Conservation (phyloP, 495 filamentous ascomycete genomes). For the Bombardia bombarda region DNA sequence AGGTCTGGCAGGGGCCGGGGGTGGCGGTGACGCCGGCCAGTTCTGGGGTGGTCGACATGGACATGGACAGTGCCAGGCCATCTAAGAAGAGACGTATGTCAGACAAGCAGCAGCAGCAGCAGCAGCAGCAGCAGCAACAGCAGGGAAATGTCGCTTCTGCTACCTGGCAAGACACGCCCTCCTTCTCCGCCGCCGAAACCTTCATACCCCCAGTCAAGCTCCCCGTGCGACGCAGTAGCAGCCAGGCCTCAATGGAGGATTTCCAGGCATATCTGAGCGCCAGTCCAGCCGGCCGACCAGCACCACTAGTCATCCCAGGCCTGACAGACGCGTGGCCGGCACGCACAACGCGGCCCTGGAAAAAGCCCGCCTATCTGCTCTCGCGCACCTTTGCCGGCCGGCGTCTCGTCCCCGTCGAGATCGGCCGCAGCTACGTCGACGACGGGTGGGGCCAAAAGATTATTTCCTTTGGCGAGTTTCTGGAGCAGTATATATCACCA, state of each 20-base stretch:
- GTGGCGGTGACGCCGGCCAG: no score
- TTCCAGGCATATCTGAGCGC: conserved; percentile 58
- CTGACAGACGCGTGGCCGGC: conserved; percentile 72
- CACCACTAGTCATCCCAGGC: conserved; percentile 63
- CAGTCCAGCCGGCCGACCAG: conserved; percentile 20
- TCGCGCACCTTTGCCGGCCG: conserved; percentile 66
- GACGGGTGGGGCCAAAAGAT: conserved; percentile 80
- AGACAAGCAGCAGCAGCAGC: no score
- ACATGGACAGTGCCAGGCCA: not conserved
- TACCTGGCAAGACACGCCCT: conserved; percentile 19
- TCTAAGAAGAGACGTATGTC: conserved; percentile 19
- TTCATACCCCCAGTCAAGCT: conserved; percentile 32
- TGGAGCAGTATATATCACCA: conserved; percentile 46
- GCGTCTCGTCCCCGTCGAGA: conserved; percentile 78
- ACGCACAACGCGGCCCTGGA: conserved; percentile 60
- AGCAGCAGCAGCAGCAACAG: no score
- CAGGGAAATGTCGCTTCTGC: no score
- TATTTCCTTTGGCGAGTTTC: conserved; percentile 66
- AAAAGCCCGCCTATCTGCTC: conserved; percentile 63
- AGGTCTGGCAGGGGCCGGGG: conserved; percentile 19
- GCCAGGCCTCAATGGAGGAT: conserved; percentile 45
- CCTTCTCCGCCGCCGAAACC: conserved; percentile 31
- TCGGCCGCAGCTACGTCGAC: conserved; percentile 86
- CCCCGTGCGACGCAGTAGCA: conserved; percentile 26
- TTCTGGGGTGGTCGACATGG: not conserved